Evolutionary conservation across 2,329 filamentous ascomycete species (phyloP), one percentile per base, ranked within the genome.

Genomic region (Teratosphaeria gauchensis): DNA sequence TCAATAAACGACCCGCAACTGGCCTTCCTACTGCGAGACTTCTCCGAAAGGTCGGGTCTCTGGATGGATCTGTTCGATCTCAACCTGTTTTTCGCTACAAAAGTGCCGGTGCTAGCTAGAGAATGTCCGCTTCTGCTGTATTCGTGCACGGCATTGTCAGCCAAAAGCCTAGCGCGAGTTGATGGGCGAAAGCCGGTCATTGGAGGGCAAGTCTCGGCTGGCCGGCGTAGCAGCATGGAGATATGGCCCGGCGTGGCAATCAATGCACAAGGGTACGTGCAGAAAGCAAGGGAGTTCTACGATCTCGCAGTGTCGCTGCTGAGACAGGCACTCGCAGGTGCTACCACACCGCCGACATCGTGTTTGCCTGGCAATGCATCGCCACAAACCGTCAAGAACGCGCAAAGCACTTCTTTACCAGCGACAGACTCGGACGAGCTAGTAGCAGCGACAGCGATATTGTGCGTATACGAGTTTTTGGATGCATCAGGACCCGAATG

Each of bases 381-480:
- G 5, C 62, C 62, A 19, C 57, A 64, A 11, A 66, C 63, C 5
- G 52, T 66, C 31, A 54, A 56, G 7, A 58, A 51, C 8, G 61
- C 62, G 2, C 66, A 68, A 60, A 62, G 60, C 51, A 57, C 54
- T 16, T 63, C 68, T 46, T 61, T 58, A 61, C 74, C 38, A 65
- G 67, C 74, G 38, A 76, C 76, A 54, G 78, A 78, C 62, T 75
- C 78, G 3, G 84, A 86, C 63, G 83, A 87, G 59, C 76, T 86
- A 3, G 75, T 87, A 24, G 83, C 84, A 8, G 84, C 85, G 1
- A 84, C 84, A 1, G 84, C 84, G 0, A 86, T 88, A 14, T 71
- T 88, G 1, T 87, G 84, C 59, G 82, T 85, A 0, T 87, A 87
- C 66, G 85, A 88, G 62, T 83, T 87, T 59, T 74, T 87, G n/a